Evolutionary conservation across 345 rosid species (phyloP).

Genomic region (Sonneratia caseolaris): DNA sequence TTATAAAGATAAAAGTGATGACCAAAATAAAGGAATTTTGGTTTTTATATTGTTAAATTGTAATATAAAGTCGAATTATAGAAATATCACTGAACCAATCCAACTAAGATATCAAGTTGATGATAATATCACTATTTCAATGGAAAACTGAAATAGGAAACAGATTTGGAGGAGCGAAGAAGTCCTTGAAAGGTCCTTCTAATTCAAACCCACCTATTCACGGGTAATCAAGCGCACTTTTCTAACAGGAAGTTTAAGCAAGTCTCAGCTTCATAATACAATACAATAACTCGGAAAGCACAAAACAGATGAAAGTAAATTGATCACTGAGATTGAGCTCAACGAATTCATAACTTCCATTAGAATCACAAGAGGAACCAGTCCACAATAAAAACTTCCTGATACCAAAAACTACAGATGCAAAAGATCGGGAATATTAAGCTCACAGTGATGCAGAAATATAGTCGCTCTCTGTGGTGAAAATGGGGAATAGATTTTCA

Average conservation of each 20-base stretch:
- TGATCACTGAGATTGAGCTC: neutral
- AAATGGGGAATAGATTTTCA: neutral
- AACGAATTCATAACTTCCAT: neutral
- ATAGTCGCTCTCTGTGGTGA: neutral
- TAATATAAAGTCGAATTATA: no score
- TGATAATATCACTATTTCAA: neutral
- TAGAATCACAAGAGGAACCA: neutral
- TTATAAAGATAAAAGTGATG: no score
- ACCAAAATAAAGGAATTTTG: no score
- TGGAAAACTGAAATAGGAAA: neutral
- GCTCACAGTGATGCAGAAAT: neutral
- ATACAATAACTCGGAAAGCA: no score
- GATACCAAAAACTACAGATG: neutral
- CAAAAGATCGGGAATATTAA: neutral
- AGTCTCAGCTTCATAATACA: no score
- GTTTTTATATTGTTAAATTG: no score
- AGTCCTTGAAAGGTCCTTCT: neutral
- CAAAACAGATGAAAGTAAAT: neutral
- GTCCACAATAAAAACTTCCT: neutral
- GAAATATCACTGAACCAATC: no score
- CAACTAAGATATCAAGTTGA: no score
- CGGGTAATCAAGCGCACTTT: no score
- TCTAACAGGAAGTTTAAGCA: neutral
- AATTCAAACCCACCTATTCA: no score
- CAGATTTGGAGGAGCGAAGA: neutral